Base-by-base conservation (phyloP, 75 land plant genomes). In the Chamaecyparis obtusa region DNA sequence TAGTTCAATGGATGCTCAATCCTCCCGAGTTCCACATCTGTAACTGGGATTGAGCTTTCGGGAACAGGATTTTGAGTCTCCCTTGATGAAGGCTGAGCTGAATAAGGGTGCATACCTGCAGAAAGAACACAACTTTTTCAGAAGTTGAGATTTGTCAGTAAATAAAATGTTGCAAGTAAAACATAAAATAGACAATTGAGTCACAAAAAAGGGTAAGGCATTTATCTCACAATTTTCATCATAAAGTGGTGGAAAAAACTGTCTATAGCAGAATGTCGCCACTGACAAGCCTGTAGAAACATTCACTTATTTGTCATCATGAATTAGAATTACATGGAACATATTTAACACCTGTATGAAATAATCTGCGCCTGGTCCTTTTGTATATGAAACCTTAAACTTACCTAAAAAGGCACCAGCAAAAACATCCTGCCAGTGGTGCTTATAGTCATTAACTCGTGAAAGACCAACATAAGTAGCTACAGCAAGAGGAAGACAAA, bases 381-480 rank as follows among this genome's bases (percentile, higher is more conserved):
- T 37, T 27, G 51, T 35, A 5, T 21, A 56, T 79, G 48, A 13
- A 76, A 30, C 9, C 41, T 84, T 36, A 33, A 83, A 85, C 51
- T 83, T 72, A 96, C 99, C 99, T 88, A 97, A 10, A 33, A 94
- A 48, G 30, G 92, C 96, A 51, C 96, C 99, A 24, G 89, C 92
- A 85, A 97, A 92, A 2, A 97, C 95, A 91, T 97, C 98, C 83
- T 93, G 93, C 99, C 99, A 97, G 82, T 96, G 98, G 87, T 97
- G 99, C 94, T 96, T 94, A 89, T 96, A 96, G 60, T 96, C 97
- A 91, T 94, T 94, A 35, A 96, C 97, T 77, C 98, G 97, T 55
- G 98, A 97, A 75, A 97, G 71, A 21, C 90, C 96, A 16, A 97
- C 91, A 49, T 96, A 88, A n/a, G 93, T 90, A 24, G 98, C 96